Evolutionary conservation across 768 basidiomycete genomes (phyloP), one percentile per base, ranked within the genome.

Genomic region (Tylopilus sp.): DNA sequence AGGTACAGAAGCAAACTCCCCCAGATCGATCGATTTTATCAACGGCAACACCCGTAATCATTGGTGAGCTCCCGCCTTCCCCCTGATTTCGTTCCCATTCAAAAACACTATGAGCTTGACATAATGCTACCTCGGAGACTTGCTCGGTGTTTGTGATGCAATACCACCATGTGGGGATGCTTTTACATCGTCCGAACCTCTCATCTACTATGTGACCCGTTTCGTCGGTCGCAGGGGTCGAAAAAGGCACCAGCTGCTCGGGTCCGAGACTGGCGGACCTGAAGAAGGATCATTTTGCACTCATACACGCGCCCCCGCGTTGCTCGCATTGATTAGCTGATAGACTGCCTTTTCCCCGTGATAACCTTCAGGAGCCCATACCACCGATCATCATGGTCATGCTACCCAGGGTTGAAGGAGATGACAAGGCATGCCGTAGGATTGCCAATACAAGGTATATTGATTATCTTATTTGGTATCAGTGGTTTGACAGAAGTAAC

Each of bases 401-500:
- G n/a, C n/a, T n/a, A n/a, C n/a, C n/a, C n/a, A n/a, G n/a, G n/a
- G 45, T 44, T 46, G 38, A 33, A 41, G 52, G 62, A 57, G 54
- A 65, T 49, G 45, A 45, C 22, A 25, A 8, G n/a, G 12, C 1
- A 59, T 65, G 64, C 62, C 62, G 64, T 65, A 62, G 24, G 24
- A 22, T 50, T 56, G 31, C 65, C 29, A 59, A 59, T 64, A 67
- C 53, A 50, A 59, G 64, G 22, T 43, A 67, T 67, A 65, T 65
- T 31, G 42, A 53, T 52, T 51, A 2, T 49, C 56, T 6, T 50
- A 67, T 62, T 52, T 55, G 49, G 65, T 42, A 56, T 64, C 33
- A 21, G 33, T 51, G 41, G 40, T 52, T 44, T 55, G 54, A 48
- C 62, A 62, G 38, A 21, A 52, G 30, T 6, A n/a, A 60, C 56